Conservation (phyloP, 805 yeast species). For the Ascoidea tarda region DNA sequence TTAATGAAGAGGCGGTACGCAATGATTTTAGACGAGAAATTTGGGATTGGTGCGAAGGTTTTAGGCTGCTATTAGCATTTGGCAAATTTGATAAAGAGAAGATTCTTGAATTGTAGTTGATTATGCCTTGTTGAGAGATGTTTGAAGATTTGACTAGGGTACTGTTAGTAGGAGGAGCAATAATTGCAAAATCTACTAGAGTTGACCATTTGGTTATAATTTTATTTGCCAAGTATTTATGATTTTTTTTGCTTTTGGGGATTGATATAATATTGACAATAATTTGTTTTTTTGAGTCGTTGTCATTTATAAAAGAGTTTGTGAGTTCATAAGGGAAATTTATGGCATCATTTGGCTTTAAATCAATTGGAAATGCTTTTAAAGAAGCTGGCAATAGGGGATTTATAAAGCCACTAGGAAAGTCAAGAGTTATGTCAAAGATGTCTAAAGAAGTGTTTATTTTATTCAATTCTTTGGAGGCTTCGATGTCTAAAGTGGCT, state of each 20-base stretch:
- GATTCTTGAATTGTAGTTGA: background rate
- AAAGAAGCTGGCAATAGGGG: conserved; percentile 7
- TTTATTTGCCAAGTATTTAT: conserved; percentile 2
- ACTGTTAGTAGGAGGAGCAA: conserved; percentile 28
- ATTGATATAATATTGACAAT: conserved; percentile 16
- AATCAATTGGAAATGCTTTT: conserved; percentile 16
- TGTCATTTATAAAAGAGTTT: conserved; percentile 4
- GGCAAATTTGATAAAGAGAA: background rate
- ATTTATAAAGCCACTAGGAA: conserved; percentile 10
- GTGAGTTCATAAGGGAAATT: conserved; percentile 21
- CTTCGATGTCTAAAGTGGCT: conserved; percentile 23
- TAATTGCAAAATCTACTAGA: conserved; percentile 23
- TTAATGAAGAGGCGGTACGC: conserved; percentile 9
- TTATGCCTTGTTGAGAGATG: background rate
- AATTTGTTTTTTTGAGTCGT: conserved; percentile 16
- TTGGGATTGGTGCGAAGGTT: too few species aligned
- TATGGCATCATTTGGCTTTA: conserved; percentile 19
- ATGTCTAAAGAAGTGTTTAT: conserved; percentile 7
- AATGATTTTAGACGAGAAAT: background rate
- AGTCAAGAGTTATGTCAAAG: conserved; percentile 12
- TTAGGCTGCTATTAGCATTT: background rate
- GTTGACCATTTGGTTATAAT: conserved; percentile 28
- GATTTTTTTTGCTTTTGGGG: conserved; percentile 2
- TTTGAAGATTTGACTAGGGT: conserved; percentile 18
- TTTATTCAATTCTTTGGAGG: conserved; percentile 21